Base-by-base conservation (phyloP, 306 rosid genomes). In the Malus domestica region DNA sequence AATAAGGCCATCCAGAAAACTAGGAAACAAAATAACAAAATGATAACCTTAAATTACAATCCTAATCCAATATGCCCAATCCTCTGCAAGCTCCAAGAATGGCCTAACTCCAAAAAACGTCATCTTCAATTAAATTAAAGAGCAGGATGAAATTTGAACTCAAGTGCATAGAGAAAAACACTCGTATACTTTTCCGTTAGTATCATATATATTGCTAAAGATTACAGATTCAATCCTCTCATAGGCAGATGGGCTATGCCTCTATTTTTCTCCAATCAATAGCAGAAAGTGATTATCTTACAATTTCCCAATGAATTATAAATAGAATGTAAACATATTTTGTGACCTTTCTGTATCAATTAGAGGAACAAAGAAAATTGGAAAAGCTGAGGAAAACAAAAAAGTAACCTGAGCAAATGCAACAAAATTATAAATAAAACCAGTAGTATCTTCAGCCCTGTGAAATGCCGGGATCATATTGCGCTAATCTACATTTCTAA, bases 401-500 rank as follows among this genome's bases (percentile, higher is more conserved):
- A 7, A 19, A 5, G 35, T 15, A 11, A 71, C 49, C 25, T 49
- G 33, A 45, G 51, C 55, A 73, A 72, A 72, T 46, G 81, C 79
- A 72, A 78, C 76, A 82, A 78, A 72, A 82, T 78, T 67, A 46
- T 77, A 67, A 73, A 73, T 77, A 72, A 67, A 73, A 33, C 82
- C 78, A 71, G 58, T 32, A 70, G 22, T 76, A 29, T 69, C 32
- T 33, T 52, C 40, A 2, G 51, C 66, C 70, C 11, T 29, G 67
- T 27, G 75, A 51, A 60, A 14, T 30, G 62, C 63, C 68, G 42
- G 70, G 45, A 69, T 29, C 69, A 58, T 8, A 58, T 29, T 4
- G 18, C 38, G 67, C n/a, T 89, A 90, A 78, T 95, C 95, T 4
- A 89, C 74, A 62, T 77, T 92, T 83, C 93, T 87, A 51, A 92